These are phyloP conservation scores for Nigrospora sphaerica DNA, from an alignment of 2,329 filamentous ascomycete genomes.

Conservation along the genomic window DNA sequence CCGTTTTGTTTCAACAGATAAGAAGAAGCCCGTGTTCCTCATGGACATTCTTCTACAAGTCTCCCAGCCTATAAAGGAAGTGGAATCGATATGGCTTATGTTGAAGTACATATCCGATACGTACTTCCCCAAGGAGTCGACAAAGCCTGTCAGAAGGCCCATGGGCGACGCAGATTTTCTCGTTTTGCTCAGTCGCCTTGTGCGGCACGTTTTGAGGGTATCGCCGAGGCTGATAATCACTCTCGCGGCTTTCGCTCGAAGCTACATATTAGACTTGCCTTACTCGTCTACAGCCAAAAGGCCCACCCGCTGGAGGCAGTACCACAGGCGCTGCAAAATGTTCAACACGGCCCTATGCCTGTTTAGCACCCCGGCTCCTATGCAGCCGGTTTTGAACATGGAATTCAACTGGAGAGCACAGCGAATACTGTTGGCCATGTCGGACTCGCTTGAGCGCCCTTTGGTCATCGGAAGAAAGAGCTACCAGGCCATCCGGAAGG, in stretches of 20 bases:
- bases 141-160: conserved; percentile 3
- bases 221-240: conserved; percentile 20
- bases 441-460: conserved; percentile 37
- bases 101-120: conserved; percentile 24
- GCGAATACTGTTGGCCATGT: conserved; percentile 43
- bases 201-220: conserved; percentile 13
- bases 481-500: conserved; percentile 47
- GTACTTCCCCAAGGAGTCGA: conserved; percentile 8
- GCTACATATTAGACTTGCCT: conserved; percentile 21
- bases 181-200: conserved; percentile 9
- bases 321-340: conserved; percentile 23
- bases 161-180: not conserved
- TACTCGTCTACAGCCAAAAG: not conserved
- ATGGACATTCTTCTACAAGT: conserved; percentile 26
- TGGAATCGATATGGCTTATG: conserved; percentile 21
- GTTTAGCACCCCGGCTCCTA: conserved; percentile 26
- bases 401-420: conserved; percentile 52
- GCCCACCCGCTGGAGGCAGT: conserved; percentile 2
- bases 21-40: conserved; percentile 31
- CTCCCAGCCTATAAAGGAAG: conserved; percentile 22
- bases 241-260: conserved; percentile 19
- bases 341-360: conserved; percentile 32
- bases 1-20: conserved; percentile 25
- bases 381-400: conserved; percentile 28
- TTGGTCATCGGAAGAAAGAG: conserved; percentile 42